Evolutionary conservation across 352 stramenopile genomes (phyloP).

Genomic region (Phytophthora sp.): DNA sequence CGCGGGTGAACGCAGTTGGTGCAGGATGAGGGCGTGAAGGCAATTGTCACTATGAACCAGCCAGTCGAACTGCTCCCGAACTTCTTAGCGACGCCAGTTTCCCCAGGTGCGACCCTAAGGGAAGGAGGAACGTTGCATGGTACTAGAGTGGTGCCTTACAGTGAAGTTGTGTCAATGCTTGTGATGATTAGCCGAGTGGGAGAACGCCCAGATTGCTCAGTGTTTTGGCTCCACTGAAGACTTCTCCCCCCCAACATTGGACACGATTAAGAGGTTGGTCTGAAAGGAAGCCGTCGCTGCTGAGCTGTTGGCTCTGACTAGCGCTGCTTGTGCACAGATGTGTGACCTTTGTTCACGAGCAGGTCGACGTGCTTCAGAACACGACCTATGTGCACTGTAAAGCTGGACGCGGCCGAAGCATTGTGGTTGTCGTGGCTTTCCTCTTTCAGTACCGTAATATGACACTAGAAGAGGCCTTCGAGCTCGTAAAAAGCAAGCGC

Average conservation of each 20-base stretch:
- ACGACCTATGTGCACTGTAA: constrained; percentile 88
- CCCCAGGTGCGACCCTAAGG: constrained; percentile 42
- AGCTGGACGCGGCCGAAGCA: constrained; percentile 75
- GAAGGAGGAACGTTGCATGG: neutral
- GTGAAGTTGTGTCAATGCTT: neutral
- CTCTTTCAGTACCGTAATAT: constrained; percentile 66
- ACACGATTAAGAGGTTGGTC: constrained; percentile 55
- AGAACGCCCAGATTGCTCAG: constrained; percentile 49
- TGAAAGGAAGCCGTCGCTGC: neutral
- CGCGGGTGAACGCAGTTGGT: constrained; percentile 43
- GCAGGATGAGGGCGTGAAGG: constrained; percentile 56
- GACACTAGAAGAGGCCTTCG: constrained; percentile 60
- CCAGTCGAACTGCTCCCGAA: constrained; percentile 70
- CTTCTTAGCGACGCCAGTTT: constrained; percentile 62
- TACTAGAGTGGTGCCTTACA: neutral
- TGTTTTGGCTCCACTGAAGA: constrained; percentile 71
- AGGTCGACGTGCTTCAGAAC: constrained; percentile 53
- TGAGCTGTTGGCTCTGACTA: neutral
- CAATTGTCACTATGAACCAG: constrained; percentile 86
- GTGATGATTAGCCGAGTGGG: constrained; percentile 56
- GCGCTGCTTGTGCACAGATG: constrained; percentile 35
- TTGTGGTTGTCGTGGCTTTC: constrained; percentile 76
- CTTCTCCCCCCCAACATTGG: constrained; percentile 71
- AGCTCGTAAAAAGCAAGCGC: constrained; percentile 58
- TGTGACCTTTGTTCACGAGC: constrained; percentile 66